Evolutionary conservation across 2,329 filamentous ascomycete species (phyloP), one percentile per base, ranked within the genome.

Genomic region (Elsinoe necatrix): DNA sequence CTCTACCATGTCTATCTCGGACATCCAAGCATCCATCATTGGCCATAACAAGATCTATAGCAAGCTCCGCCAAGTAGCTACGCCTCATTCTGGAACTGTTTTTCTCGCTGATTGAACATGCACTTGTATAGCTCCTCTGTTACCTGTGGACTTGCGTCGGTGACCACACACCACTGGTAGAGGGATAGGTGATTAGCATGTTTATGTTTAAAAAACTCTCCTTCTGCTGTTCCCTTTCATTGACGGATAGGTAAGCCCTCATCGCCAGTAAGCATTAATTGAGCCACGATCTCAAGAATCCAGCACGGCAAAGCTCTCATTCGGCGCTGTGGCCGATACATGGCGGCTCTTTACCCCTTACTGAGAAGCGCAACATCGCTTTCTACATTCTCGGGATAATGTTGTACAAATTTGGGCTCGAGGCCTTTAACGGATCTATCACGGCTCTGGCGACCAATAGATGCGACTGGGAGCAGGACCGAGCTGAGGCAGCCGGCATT

Each of bases 381-480:
- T 68, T 75, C 55, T 78, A 79, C 64, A 75, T 77, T 50, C 60
- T 67, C 6, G 76, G 75, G 4, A 77, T 78, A 57, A 78, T 78
- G 73, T 65, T 76, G 42, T 78, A 78, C 67, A 78, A 78, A 61
- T 77, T 79, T 57, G 76, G 75, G 23, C 69, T 77, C 11, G 75
- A 77, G 62, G 75, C 74, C 8, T 78, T 78, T 67, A 77, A 76
- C 62, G 76, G 76, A 1, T 77, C 75, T 29, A 71, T 79, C 60
- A 72, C 74, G 35, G 73, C 74, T 9, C 68, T 77, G 2, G 75
- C 75, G 9, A 77, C 73, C 3, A 78, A 78, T 60, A 69, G 75
- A 52, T 78, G 77, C 64, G 75, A 77, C 63, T 72, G 72, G 61
- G 73, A 76, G 20, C 69, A 72, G 34, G 61, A 62, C 21, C 59